phyloP scores from a whole-genome alignment of 768 basidiomycete species.

The Lepiota subincarnata region DNA sequence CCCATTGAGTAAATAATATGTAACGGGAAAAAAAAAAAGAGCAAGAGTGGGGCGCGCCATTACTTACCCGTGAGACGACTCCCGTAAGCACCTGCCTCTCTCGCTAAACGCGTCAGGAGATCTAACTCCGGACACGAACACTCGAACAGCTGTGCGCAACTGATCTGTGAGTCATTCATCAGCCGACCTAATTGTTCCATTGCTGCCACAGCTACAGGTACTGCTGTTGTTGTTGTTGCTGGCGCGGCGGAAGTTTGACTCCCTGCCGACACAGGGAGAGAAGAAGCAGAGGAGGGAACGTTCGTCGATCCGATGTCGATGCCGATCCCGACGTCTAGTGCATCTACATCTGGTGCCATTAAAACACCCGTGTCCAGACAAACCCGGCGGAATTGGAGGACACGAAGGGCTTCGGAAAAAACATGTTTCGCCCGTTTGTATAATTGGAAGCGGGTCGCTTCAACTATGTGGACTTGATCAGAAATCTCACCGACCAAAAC shows the following conservation, averaged over 20 bases:
- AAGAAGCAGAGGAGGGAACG: conserved; percentile 3
- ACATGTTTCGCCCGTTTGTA: conserved; percentile 83
- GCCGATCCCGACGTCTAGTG: too few species aligned
- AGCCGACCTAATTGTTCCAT: conserved; percentile 56
- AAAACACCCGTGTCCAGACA: conserved; percentile 44
- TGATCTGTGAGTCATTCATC: conserved; percentile 77
- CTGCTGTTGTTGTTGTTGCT: too few species aligned
- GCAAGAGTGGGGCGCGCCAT: too few species aligned
- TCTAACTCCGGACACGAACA: conserved; percentile 82
- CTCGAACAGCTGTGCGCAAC: conserved; percentile 66
- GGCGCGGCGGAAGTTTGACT: background rate
- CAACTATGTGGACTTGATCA: conserved; percentile 43
- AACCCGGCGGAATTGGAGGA: conserved; percentile 69
- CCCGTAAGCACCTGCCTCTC: conserved; percentile 72
- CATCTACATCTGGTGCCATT: too few species aligned
- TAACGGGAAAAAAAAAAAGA: too few species aligned
- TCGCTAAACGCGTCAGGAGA: conserved; percentile 58
- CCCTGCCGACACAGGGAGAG: background rate
- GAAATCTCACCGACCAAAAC: background rate
- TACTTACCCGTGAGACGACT: conserved; percentile 75
- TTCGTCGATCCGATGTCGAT: too few species aligned
- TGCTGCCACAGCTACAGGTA: conserved; percentile 15
- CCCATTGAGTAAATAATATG: too few species aligned
- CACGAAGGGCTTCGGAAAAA: conserved; percentile 74
- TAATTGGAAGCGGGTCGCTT: conserved; percentile 76